Percentiles rank a stretch among this genome's conserved stretches.
These are phyloP conservation scores for Diplodia scrobiculata DNA, from an alignment of 2,329 filamentous ascomycete species.

Conservation along the genomic window DNA sequence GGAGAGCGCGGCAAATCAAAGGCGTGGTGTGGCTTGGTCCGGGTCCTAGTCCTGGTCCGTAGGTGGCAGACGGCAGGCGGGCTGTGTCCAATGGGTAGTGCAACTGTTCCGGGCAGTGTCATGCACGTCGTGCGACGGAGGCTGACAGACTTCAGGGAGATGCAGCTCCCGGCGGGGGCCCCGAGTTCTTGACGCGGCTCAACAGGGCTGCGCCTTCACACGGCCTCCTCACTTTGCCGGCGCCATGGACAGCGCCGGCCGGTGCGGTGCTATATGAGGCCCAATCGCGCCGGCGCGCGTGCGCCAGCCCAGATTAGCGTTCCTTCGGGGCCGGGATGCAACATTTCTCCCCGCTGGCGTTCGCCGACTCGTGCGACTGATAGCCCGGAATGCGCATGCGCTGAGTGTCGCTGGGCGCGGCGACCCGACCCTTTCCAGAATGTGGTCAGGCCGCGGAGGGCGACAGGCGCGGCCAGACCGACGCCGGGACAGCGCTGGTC, in stretches of 20 bases:
- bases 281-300: background rate
- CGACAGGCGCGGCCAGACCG: background rate
- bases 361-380: background rate
- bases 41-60: background rate
- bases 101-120: background rate
- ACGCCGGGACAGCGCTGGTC: background rate
- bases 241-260: constrained; percentile 1
- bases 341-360: background rate
- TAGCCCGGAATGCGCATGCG: background rate
- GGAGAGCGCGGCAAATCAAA: constrained; percentile 3
- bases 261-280: constrained; percentile 6
- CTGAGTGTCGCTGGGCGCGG: background rate
- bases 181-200: constrained; percentile 8
- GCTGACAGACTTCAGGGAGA: background rate
- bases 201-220: background rate
- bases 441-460: background rate
- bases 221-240: background rate
- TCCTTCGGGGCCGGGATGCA: background rate
- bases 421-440: background rate
- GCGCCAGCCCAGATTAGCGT: constrained; percentile 14
- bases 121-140: constrained; percentile 13
- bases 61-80: background rate
- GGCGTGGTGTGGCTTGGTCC: constrained; percentile 15
- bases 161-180: background rate
- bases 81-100: background rate